Conservation (phyloP, 257 asterid species). For the Scutellaria minor region DNA sequence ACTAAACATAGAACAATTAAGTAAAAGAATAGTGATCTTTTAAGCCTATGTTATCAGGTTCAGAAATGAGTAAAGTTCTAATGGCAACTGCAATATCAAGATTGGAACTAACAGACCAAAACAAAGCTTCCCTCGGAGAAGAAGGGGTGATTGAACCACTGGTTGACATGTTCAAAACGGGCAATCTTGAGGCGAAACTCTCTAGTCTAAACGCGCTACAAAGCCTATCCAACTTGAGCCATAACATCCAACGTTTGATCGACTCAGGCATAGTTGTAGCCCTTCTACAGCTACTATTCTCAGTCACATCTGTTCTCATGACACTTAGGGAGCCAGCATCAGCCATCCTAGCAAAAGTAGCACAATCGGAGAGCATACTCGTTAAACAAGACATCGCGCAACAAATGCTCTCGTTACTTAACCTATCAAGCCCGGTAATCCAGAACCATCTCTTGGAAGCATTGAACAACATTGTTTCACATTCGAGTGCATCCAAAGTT, state of each 20-base stretch:
- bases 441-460: slow-evolving; percentile 80
- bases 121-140: slow-evolving; percentile 67
- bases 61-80: slow-evolving; percentile 84
- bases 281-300: slow-evolving; percentile 88
- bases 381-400: slow-evolving; percentile 69
- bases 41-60: slow-evolving; percentile 52
- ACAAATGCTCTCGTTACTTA: slow-evolving; percentile 89
- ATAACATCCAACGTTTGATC: slow-evolving; percentile 61
- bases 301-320: slow-evolving; percentile 88
- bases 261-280: slow-evolving; percentile 57
- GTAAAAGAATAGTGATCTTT: no score
- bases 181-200: slow-evolving; percentile 81
- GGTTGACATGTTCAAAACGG: slow-evolving; percentile 71
- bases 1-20: no score
- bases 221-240: slow-evolving; percentile 55
- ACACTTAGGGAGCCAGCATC: slow-evolving; percentile 90
- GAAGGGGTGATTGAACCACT: slow-evolving; percentile 73
- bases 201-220: slow-evolving; percentile 72
- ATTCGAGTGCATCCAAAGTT: slow-evolving; percentile 54
- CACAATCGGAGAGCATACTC: slow-evolving; percentile 66
- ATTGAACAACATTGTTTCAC: slow-evolving; percentile 65
- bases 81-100: slow-evolving; percentile 91
- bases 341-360: slow-evolving; percentile 83
- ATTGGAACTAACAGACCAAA: slow-evolving; percentile 73
- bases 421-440: slow-evolving; percentile 70